Evolutionary conservation across 306 rosid genomes (phyloP), one percentile per base, ranked within the genome.

Genomic region (Lathyrus tuberosus): DNA sequence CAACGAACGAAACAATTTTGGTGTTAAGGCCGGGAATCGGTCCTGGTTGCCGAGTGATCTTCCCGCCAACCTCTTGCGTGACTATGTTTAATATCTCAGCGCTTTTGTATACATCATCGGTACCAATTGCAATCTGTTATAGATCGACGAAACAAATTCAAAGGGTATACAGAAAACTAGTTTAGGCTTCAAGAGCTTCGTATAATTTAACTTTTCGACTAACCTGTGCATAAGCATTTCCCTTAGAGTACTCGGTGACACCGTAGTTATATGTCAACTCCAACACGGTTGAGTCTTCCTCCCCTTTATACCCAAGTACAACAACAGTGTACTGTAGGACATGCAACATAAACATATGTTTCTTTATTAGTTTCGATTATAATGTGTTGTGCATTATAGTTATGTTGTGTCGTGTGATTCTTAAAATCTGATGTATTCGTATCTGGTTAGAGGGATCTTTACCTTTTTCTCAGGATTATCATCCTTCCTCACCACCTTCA

Each of bases 161-260:
- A 59, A 17, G 56, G 9, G 20, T n/a, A 22, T 43, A 76, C 76
- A 73, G 42, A 79, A 46, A 56, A 30, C 42, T 40, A 52, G 48
- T 46, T 62, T 38, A 35, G 20, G 62, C 44, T n/a, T 73, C 62
- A 24, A 49, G 8, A 20, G 24, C 33, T 16, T 9, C 8, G 43
- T 3, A 20, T 35, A 64, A 53, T 30, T 48, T 42, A 31, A 72
- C 22, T 62, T 41, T 30, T 62, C 11, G 44, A 70, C 60, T 68
- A 62, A 93, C 98, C 91, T 93, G 98, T 13, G 95, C 95, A 88
- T 90, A 94, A 46, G 86, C 98, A 79, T 73, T 88, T 69, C 97
- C 98, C 82, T 87, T 88, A 8, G 97, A 78, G 62, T 91, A 88
- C 74, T 88, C 89, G 6, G 89, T 88, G 77, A 88, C 92, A 65